Conservation (phyloP, 1,284 basidiomycete genomes). For the Ustilago curta region DNA sequence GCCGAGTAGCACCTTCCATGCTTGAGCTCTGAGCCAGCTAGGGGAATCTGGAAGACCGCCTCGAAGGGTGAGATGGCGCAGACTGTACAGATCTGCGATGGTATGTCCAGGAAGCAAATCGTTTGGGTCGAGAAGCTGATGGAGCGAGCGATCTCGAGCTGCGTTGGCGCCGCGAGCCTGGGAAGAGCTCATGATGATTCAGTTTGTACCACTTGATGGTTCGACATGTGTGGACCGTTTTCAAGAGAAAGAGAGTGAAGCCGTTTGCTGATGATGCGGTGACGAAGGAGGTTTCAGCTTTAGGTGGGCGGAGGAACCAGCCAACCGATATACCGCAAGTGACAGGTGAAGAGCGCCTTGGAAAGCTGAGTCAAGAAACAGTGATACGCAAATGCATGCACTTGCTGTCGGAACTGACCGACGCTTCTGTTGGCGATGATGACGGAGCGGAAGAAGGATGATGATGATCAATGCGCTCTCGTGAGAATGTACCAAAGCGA, state of each 20-base stretch:
- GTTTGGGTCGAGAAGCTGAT: conserved; percentile 55
- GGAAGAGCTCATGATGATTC: conserved; percentile 38
- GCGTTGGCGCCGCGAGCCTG: conserved; percentile 19
- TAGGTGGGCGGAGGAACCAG: conserved; percentile 2
- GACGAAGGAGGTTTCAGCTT: neutral
- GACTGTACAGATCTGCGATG: conserved; percentile 57
- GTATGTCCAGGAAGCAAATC: conserved; percentile 60
- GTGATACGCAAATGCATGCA: no score
- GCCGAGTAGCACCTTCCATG: conserved; percentile 65
- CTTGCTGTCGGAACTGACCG: conserved; percentile 1
- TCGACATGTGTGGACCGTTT: conserved; percentile 19
- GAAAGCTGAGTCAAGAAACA: no score
- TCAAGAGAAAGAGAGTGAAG: no score
- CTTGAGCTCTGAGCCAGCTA: conserved; percentile 62
- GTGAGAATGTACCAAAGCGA: no score
- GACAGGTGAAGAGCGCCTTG: no score
- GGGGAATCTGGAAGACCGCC: conserved; percentile 53
- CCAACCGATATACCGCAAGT: neutral
- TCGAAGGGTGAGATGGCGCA: conserved; percentile 57
- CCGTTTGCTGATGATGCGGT: neutral
- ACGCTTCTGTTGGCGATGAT: neutral
- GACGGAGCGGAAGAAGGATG: neutral
- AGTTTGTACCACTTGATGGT: neutral
- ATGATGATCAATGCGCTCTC: neutral
- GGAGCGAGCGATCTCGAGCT: conserved; percentile 42